Evolutionary conservation across 768 basidiomycete genomes (phyloP), one percentile per base, ranked within the genome.

Genomic region (Royoungia palumana): DNA sequence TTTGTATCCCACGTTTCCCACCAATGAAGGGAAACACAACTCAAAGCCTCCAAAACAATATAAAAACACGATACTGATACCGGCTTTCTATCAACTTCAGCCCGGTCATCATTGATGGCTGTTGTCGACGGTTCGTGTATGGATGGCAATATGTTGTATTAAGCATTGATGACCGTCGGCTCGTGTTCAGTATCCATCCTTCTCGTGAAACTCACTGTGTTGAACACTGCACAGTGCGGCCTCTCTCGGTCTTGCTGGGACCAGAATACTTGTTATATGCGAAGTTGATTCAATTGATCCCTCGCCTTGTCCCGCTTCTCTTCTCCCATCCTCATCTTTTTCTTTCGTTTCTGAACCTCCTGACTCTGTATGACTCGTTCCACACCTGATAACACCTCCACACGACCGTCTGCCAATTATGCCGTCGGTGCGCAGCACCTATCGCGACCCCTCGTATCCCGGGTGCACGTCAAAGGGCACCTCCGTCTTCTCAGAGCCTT

Each of bases 401-500:
- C 47, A 13, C 40, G 17, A 9, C 17, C n/a, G n/a, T n/a, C 43
- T 10, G 28, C 55, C 2, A n/a, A 16, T 4, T 68, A 56, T 46
- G 35, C 49, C 25, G 50, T 68, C 10, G 68, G 62, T 5, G 43
- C 51, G 19, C 58, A 56, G 8, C 50, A 27, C 30, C 24, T 47
- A 17, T 21, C 44, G 5, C 46, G 51, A 7, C 66, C 70, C 4
- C 61, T 71, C 5, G 71, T 73, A n/a, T 54, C 58, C 7, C 32
- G 57, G 14, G 46, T 53, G 35, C 60, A 73, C n/a, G 57, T 71
- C 5, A 67, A 62, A 42, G 62, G 61, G 2, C 72, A 73, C 44
- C 60, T 72, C 14, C 59, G 57, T 12, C 66, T 72, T 25, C 61
- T 72, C 21, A 55, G 61, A 16, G 55, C 60, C n/a, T 71, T 72